A percentile compares a stretch with the other conserved stretches of the same genome.
These are phyloP conservation scores for Talaromyces nanjingensis DNA, from an alignment of 495 filamentous ascomycete species.

Conservation along the genomic window DNA sequence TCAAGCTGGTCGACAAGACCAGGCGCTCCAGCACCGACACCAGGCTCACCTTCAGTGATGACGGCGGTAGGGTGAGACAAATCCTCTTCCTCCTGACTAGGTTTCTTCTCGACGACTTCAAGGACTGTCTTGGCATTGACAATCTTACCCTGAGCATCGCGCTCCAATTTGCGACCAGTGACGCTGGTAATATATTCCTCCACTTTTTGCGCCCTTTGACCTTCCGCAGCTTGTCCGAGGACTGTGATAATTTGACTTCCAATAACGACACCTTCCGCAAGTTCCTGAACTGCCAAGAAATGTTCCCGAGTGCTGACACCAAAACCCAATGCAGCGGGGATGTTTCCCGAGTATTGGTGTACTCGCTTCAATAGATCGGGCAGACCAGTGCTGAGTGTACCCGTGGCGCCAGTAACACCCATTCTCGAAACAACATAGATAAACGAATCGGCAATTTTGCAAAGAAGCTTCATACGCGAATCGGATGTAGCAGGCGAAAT, in stretches of 20 bases:
- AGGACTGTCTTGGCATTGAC: slow-evolving; percentile 35
- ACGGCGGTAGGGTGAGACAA: slow-evolving; percentile 41
- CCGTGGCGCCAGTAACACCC: slow-evolving; percentile 90
- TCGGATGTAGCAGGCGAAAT: slow-evolving; percentile 95
- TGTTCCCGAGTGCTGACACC: slow-evolving; percentile 94
- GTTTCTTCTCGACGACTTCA: slow-evolving; percentile 53
- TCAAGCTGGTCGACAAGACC: slow-evolving; percentile 67
- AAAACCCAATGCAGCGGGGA: slow-evolving; percentile 88
- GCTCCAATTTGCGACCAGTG: slow-evolving; percentile 50
- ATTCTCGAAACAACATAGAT: slow-evolving; percentile 98
- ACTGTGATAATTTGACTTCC: slow-evolving; percentile 87
- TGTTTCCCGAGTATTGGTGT: slow-evolving; percentile 85
- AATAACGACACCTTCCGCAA: slow-evolving; percentile 95
- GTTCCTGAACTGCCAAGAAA: slow-evolving; percentile 73
- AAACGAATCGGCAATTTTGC: slow-evolving; percentile 96
- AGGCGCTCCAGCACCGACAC: slow-evolving; percentile 34
- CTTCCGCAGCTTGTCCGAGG: slow-evolving; percentile 61
- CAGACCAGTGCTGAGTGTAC: slow-evolving; percentile 69
- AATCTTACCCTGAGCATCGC: slow-evolving; percentile 28
- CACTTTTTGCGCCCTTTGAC: slow-evolving; percentile 65
- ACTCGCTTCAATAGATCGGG: slow-evolving; percentile 76
- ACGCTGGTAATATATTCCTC: slow-evolving; percentile 82
- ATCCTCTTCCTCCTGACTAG: slow-evolving; percentile 6
- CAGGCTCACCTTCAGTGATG: slow-evolving; percentile 53
- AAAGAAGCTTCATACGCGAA: slow-evolving; percentile 85